A percentile compares a stretch with the other conserved stretches of the same genome.
These are phyloP conservation scores for Lavandula angustifolia DNA, from an alignment of 257 asterid genomes.

Conservation along the genomic window DNA sequence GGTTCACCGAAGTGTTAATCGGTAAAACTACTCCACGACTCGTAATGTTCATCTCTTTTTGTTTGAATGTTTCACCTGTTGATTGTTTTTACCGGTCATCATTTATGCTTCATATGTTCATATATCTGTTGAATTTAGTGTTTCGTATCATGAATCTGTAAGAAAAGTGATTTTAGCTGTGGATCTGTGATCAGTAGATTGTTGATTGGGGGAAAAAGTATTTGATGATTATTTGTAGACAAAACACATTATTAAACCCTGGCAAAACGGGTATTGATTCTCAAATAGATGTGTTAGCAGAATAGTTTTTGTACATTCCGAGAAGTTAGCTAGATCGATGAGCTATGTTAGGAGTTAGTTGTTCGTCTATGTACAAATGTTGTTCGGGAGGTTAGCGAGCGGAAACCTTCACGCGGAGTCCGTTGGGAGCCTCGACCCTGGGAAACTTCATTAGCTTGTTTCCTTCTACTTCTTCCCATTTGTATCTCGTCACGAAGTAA, in stretches of 20 bases:
- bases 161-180: neutral
- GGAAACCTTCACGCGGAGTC: constrained; percentile 79
- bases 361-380: constrained; percentile 45
- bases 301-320: constrained; percentile 48
- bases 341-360: constrained; percentile 29
- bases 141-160: neutral
- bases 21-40: constrained; percentile 24
- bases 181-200: constrained; percentile 24
- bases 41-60: neutral
- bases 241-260: constrained; percentile 30
- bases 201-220: constrained; percentile 22
- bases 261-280: constrained; percentile 32
- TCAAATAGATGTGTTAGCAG: constrained; percentile 48
- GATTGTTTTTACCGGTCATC: neutral
- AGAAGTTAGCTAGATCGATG: constrained; percentile 36
- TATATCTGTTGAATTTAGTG: constrained; percentile 1
- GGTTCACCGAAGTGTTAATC: too few relatives aligned
- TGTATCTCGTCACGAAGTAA: constrained; percentile 88
- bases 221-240: constrained; percentile 19
- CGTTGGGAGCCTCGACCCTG: constrained; percentile 96
- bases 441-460: constrained; percentile 85
- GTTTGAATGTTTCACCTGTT: neutral
- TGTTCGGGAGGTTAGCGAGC: constrained; percentile 42
- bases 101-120: neutral
- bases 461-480: constrained; percentile 93